Evolutionary conservation across 306 rosid genomes (phyloP), one percentile per base, ranked within the genome.

Genomic region (Vachellia collinsii): DNA sequence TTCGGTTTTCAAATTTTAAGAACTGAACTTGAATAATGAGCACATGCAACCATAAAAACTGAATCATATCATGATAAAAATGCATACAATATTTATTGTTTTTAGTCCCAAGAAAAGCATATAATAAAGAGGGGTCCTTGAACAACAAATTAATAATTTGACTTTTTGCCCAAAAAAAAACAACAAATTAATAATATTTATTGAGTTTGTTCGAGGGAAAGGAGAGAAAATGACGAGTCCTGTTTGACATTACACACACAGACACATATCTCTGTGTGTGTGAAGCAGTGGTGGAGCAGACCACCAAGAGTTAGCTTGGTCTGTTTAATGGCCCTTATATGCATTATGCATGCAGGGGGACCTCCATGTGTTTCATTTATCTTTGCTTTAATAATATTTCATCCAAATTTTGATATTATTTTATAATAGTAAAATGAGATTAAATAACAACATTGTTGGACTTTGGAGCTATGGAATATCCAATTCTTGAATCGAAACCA

Each of bases 361-460:
- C 53, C 75, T 65, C 75, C 75, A 8, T n/a, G 61, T 80, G 61
- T 80, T 65, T 20, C 39, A 72, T 62, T 46, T 70, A 37, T 46
- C 54, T 79, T 69, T 25, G 66, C 42, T 42, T 11, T 5, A 43
- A 8, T 7, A 47, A 8, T 7, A 47, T 17, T 59, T 59, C 36
- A 59, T 59, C 36, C 16, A 59, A 22, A 19, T 59, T 23, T 62
- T 29, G 17, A 62, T 25, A 62, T 62, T 22, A 1, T 20, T 59
- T 59, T 59, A 29, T 23, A 3, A n/a, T 11, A 61, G 16, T 61
- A 29, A 29, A 11, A 25, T 25, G 37, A 12, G 39, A 61, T 61
- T 25, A 61, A 4, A 62, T 3, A 62, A 12, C n/a, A 29, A 62
- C 19, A 13, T 62, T 62, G 41, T 29, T 13, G 41, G 41, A 62